A percentile compares a stretch with the other conserved stretches of the same genome.
Conservation (phyloP, 2,329 filamentous ascomycete genomes). For the Seiridium cupressi region DNA sequence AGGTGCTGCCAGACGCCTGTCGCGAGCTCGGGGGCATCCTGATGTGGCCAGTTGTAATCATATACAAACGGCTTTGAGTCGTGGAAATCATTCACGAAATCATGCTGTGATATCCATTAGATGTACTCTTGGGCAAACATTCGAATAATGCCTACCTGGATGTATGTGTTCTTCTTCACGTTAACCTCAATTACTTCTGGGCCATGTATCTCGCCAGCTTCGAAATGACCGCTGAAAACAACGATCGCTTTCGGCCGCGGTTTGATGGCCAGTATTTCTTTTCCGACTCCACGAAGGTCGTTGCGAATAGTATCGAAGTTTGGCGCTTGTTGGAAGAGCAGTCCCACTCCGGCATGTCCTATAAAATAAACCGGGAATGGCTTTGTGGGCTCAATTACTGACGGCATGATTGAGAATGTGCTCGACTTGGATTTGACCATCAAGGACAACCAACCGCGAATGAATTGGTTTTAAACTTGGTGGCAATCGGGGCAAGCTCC, state of each 20-base stretch:
- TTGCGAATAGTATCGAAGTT: conserved; percentile 17
- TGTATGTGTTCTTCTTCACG: conserved; percentile 18
- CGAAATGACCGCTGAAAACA: conserved; percentile 20
- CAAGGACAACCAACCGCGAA: too few species aligned
- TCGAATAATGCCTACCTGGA: conserved; percentile 12
- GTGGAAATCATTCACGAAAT: conserved; percentile 22
- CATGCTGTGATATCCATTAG: conserved; percentile 12
- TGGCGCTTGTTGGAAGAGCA: conserved; percentile 15
- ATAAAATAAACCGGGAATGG: conserved; percentile 20
- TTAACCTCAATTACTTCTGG: conserved; percentile 20
- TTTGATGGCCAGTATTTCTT: conserved; percentile 16
- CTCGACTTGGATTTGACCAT: too few species aligned
- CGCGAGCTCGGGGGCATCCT: conserved; percentile 17
- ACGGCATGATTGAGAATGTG: conserved; percentile 12
- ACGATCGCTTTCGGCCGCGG: conserved; percentile 19
- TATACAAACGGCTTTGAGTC: conserved; percentile 19
- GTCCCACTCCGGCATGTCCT: conserved; percentile 18
- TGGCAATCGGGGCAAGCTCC: background rate
- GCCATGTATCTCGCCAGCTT: conserved; percentile 19
- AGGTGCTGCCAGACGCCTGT: conserved; percentile 15
- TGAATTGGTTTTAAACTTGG: too few species aligned
- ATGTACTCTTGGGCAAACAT: background rate
- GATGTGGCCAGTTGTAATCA: conserved; percentile 20
- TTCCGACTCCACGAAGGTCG: conserved; percentile 16
- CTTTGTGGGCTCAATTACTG: conserved; percentile 10